A percentile compares a stretch with the other conserved stretches of the same genome.
Evolutionary conservation across 768 basidiomycete genomes (phyloP).

Genomic region (Mycena filopes): DNA sequence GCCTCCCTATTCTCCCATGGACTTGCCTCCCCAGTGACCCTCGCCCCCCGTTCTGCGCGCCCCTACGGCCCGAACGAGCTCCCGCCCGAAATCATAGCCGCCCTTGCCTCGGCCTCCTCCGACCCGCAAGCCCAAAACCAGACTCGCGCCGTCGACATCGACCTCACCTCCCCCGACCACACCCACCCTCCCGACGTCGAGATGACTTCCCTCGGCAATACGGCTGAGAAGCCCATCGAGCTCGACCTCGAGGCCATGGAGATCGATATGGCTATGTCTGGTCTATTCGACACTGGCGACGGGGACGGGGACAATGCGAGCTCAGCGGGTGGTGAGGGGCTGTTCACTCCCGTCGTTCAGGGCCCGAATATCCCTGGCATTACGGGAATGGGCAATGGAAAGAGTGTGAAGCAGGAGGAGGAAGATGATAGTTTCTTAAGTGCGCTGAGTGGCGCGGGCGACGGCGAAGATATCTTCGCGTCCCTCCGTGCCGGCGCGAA

Average conservation of each 20-base stretch:
- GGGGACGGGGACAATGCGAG: slow-evolving; percentile 25
- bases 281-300: slow-evolving; percentile 66
- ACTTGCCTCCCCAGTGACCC: slow-evolving; percentile 80
- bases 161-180: slow-evolving; percentile 61
- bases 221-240: slow-evolving; percentile 85
- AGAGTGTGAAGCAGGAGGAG: slow-evolving; percentile 41
- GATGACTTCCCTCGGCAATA: slow-evolving; percentile 59
- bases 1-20: slow-evolving; percentile 66
- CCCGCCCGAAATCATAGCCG: slow-evolving; percentile 73
- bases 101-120: slow-evolving; percentile 59
- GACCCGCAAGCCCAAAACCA: slow-evolving; percentile 35
- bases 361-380: slow-evolving; percentile 21
- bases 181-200: slow-evolving; percentile 42
- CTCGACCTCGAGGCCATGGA: slow-evolving; percentile 78
- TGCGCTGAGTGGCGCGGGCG: slow-evolving; percentile 38
- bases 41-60: slow-evolving; percentile 83
- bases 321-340: slow-evolving; percentile 52
- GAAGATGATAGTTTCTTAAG: slow-evolving; percentile 52
- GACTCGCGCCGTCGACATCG: slow-evolving; percentile 59
- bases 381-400: slow-evolving; percentile 17
- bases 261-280: slow-evolving; percentile 68
- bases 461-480: slow-evolving; percentile 47
- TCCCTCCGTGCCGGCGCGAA: slow-evolving; percentile 40
- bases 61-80: slow-evolving; percentile 64
- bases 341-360: slow-evolving; percentile 60